Evolutionary conservation across 2,329 filamentous ascomycete genomes (phyloP).

Genomic region (Microsporum ferrugineum): DNA sequence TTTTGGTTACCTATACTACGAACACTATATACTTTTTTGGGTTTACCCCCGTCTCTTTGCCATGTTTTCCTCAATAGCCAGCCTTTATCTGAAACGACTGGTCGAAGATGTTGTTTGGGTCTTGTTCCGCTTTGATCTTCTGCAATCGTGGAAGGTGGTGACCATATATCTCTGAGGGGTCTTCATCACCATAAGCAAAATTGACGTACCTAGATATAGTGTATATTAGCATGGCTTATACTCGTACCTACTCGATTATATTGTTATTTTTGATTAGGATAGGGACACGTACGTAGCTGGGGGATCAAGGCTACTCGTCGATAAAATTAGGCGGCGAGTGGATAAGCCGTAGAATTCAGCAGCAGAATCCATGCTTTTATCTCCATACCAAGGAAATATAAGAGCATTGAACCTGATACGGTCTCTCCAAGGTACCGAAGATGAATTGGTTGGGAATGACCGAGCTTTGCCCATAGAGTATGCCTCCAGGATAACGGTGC

Average conservation of each 20-base stretch:
- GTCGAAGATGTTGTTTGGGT: not conserved
- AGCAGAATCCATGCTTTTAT: conserved; percentile 25
- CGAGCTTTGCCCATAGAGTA: not conserved
- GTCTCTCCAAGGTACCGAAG: not conserved
- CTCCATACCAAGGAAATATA: conserved; percentile 32
- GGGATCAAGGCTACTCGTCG: conserved; percentile 9
- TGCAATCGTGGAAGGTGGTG: not conserved
- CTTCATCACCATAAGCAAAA: not conserved
- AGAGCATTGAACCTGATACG: conserved; percentile 29
- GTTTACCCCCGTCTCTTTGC: not conserved
- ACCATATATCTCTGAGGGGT: not conserved
- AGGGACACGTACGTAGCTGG: conserved; percentile 5
- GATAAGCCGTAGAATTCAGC: conserved; percentile 26
- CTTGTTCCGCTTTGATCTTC: not conserved
- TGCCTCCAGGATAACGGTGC: not conserved
- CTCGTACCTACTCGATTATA: not conserved
- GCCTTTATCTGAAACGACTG: not conserved
- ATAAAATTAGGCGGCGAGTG: conserved; percentile 23
- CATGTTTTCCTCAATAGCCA: not conserved
- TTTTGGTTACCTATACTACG: not conserved
- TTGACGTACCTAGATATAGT: not conserved
- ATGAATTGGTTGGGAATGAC: not conserved
- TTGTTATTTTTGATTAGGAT: not conserved
- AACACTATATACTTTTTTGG: not conserved
- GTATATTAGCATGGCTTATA: not conserved